Conservation (phyloP, 108 stramenopile genomes). For the Licmophora abbreviata region DNA sequence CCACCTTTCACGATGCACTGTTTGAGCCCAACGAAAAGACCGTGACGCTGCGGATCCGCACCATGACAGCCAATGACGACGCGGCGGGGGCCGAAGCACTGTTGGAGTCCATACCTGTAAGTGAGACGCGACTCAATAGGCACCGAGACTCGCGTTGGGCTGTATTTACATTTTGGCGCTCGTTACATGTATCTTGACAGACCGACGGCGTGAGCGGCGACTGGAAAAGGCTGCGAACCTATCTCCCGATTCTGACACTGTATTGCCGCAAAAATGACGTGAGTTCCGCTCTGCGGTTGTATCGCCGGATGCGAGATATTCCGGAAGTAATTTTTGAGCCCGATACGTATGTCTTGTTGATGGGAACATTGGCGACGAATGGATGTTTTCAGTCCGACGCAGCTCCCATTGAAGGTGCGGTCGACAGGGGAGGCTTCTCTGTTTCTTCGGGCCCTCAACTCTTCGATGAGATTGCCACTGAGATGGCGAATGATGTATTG, state of each 20-base stretch:
- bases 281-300: constrained; percentile 51
- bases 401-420: constrained; percentile 36
- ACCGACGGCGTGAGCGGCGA: constrained; percentile 28
- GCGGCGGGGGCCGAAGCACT: constrained; percentile 59
- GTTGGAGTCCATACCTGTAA: constrained; percentile 46
- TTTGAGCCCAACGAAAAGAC: constrained; percentile 72
- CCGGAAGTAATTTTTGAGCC: constrained; percentile 43
- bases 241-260: constrained; percentile 54
- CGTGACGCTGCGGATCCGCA: constrained; percentile 48
- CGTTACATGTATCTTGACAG: background rate
- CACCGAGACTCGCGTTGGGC: background rate
- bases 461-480: constrained; percentile 59
- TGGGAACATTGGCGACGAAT: constrained; percentile 60
- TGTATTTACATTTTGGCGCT: background rate
- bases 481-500: constrained; percentile 62
- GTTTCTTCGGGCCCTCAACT: constrained; percentile 40
- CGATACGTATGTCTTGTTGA: constrained; percentile 62
- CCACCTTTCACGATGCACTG: constrained; percentile 63
- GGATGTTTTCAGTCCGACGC: constrained; percentile 43
- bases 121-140: background rate
- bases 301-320: constrained; percentile 48
- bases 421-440: constrained; percentile 25
- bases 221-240: constrained; percentile 46
- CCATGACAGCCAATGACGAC: constrained; percentile 48
- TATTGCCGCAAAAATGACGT: constrained; percentile 53